Evolutionary conservation across 495 filamentous ascomycete species (phyloP).

Genomic region (Lophium mytilinum): DNA sequence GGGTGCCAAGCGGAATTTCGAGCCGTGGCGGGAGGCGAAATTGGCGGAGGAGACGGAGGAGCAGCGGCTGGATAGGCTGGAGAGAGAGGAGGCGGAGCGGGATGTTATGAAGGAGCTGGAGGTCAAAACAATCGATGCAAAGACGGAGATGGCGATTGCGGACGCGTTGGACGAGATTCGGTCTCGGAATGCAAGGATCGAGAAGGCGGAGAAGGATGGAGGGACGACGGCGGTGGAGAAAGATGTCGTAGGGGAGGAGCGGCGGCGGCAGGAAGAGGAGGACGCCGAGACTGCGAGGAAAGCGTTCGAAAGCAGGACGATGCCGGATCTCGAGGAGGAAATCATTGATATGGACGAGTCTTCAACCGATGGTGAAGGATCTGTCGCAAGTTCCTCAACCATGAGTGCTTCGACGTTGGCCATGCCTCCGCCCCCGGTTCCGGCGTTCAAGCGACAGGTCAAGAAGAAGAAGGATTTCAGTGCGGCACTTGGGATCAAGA

Average conservation of each 20-base stretch:
- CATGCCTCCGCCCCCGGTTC: conserved; percentile 42
- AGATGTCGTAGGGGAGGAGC: conserved; percentile 47
- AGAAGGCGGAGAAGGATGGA: conserved; percentile 58
- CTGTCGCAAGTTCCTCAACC: conserved; percentile 3
- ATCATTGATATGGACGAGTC: conserved; percentile 26
- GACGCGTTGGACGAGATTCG: conserved; percentile 95
- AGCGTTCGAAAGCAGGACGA: conserved; percentile 59
- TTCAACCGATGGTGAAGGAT: conserved; percentile 15
- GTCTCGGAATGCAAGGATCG: conserved; percentile 78
- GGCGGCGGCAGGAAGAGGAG: conserved; percentile 59
- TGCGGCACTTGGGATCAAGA: conserved; percentile 76
- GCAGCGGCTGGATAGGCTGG: conserved; percentile 74
- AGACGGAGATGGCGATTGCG: conserved; percentile 92
- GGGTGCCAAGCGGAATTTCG: conserved; percentile 88
- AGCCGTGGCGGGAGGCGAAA: conserved; percentile 69
- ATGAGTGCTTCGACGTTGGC: conserved; percentile 3
- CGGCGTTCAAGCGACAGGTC: conserved; percentile 65
- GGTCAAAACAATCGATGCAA: conserved; percentile 82
- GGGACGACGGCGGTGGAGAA: conserved; percentile 37
- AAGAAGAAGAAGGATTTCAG: conserved; percentile 77
- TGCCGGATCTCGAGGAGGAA: conserved; percentile 30
- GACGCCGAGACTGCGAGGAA: conserved; percentile 68
- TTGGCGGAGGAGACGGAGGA: conserved; percentile 70
- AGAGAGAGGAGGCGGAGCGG: conserved; percentile 58
- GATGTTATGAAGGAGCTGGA: conserved; percentile 76